Evolutionary conservation across 1,139 yeast genomes (phyloP), one percentile per base, ranked within the genome.

Genomic region (Diutina rugosa): DNA sequence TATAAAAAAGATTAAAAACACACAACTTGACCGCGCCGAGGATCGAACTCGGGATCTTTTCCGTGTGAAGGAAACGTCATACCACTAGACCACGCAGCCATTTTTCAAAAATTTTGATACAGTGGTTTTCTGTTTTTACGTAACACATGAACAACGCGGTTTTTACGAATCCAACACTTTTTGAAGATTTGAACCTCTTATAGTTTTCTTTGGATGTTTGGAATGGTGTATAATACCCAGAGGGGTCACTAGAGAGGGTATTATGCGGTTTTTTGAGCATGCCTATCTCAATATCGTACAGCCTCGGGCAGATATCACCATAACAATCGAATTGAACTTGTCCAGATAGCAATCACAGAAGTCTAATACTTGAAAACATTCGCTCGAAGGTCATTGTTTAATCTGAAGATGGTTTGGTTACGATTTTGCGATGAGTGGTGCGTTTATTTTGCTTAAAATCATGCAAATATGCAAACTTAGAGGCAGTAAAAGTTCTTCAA

Each of bases 61-160:
- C 30, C 51, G 51, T 47, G 51, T 47, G 51, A 47, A 47, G 51
- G 30, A 47, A 12, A 47, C 51, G 51, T 47, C 51, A 47, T 47
- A 47, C 28, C 51, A 47, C 51, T 47, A 47, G 51, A 47, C 51
- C 29, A 47, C 51, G 38, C 51, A 29, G 38, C 51, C 51, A 28
- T 14, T 14, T 28, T 21, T n/a, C 8, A n/a, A 18, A 12, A 46
- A n/a, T 12, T n/a, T 16, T 4, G 2, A 9, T 18, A 18, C 4
- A 3, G 26, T 18, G 5, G 12, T 4, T 41, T 41, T 41, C 8
- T 12, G 8, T 41, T 4, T 10, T 14, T 21, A n/a, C 18, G 4
- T n/a, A 14, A 14, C 9, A 14, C 4, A 14, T 9, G 6, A 14
- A 6, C 41, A 35, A 9, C 41, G 14, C 18, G 18, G 18, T 14